Base-by-base conservation (phyloP, 1,284 basidiomycete genomes). In the Austroboletus rostrupii region DNA sequence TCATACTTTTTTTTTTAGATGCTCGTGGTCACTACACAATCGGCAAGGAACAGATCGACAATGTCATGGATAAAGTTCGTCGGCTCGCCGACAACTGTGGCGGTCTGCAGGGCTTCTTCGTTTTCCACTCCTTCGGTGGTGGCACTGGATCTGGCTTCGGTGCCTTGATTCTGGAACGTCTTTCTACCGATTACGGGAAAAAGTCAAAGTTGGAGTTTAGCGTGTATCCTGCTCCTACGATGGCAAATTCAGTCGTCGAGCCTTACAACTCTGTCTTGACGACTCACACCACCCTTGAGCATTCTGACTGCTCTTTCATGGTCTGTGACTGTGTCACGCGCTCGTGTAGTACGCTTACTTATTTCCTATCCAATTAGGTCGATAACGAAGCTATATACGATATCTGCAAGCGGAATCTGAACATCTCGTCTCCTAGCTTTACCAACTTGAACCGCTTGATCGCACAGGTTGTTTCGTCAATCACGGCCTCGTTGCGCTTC, bases 121-220 rank as follows among this genome's bases (percentile, higher is more conserved):
- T 98, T 66, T 99, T 99, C 89, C 97, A 99, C 80, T 99, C 97
- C 45, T 98, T 98, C 70, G 97, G 97, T 71, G 97, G 97, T 74
- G 97, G 97, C 75, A 99, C 96, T 64, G 97, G 97, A 63, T 99
- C 97, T 54, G 97, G 97, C 72, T 96, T 99, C 69, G 96, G 97
- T 71, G 95, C 96, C 54, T 86, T 99, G 62, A 85, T 99, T 55
- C 87, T 99, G 54, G 97, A 99, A 77, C 87, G 93, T 62, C 87
- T 99, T 53, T 96, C 95, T 33, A 93, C 92, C 59, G 96, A 99
- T 74, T 99, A 98, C 67, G 97, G 96, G 71, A 99, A 99, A 79
- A 99, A 99, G 79, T 94, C 93, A 57, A 99, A 99, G 81, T 84
- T 99, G 63, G 96, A 99, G 74, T 99, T 99, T 79, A 90, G 91